Conservation (phyloP, 176 grass and related monocot species). For the Triticum turgidum region DNA sequence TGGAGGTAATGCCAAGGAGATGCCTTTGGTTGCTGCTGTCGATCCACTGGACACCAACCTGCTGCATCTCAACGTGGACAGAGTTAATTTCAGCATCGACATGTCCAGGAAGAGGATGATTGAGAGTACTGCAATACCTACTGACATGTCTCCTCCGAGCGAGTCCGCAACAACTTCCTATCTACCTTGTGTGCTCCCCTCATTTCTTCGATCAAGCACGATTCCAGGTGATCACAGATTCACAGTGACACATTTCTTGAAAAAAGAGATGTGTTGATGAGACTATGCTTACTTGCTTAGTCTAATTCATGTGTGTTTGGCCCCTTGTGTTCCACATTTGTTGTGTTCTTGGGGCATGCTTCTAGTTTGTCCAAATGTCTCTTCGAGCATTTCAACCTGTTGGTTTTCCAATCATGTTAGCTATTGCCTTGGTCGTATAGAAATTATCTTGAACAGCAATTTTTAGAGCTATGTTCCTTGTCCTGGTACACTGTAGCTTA, state of each 20-base stretch:
- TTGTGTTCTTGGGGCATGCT: background rate
- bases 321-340: too few species aligned
- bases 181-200: slow-evolving; percentile 6
- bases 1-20: background rate
- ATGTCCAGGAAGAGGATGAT: background rate
- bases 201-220: background rate
- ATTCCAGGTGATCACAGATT: background rate
- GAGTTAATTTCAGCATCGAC: background rate
- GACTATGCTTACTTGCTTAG: too few species aligned
- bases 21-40: background rate
- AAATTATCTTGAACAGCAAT: background rate
- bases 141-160: background rate
- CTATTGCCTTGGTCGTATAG: background rate
- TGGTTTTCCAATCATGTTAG: background rate
- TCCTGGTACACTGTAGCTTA: background rate
- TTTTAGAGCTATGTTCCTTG: background rate
- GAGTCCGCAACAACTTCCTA: background rate
- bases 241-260: background rate
- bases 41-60: background rate
- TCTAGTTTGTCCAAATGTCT: background rate
- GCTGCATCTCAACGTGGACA: background rate
- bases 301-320: too few species aligned
- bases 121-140: background rate
- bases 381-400: background rate
- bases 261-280: too few species aligned